Conservation (phyloP, 2,329 filamentous ascomycete species). For the Neophaeococcomyces mojaviensis region DNA sequence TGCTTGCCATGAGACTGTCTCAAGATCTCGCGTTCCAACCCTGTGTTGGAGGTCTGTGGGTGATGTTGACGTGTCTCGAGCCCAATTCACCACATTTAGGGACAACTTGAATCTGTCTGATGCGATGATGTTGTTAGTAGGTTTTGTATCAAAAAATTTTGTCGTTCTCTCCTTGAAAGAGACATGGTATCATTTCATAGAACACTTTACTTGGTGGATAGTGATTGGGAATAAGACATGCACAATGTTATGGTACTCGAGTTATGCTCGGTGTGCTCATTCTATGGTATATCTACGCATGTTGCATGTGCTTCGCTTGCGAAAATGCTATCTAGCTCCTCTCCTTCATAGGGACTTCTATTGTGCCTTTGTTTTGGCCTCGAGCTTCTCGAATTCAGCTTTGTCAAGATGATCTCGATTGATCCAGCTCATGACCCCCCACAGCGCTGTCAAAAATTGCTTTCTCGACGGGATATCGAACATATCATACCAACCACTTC, state of each 20-base stretch:
- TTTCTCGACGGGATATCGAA: constrained; percentile 47
- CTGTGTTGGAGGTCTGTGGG: constrained; percentile 22
- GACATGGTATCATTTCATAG: too few relatives aligned
- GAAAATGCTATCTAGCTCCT: neutral
- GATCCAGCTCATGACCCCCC: constrained; percentile 51
- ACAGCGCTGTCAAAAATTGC: constrained; percentile 50
- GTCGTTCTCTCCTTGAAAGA: too few relatives aligned
- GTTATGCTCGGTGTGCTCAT: too few relatives aligned
- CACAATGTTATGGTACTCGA: too few relatives aligned
- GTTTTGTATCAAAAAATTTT: neutral
- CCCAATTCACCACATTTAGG: constrained; percentile 23
- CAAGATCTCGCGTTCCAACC: constrained; percentile 21
- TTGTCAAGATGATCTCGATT: constrained; percentile 28
- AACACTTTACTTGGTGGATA: too few relatives aligned
- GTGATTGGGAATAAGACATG: neutral
- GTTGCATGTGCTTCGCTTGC: neutral
- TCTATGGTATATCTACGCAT: neutral
- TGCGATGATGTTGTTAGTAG: constrained; percentile 19
- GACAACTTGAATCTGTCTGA: constrained; percentile 23
- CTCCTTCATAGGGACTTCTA: neutral
- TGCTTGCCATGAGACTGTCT: constrained; percentile 18
- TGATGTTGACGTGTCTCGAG: constrained; percentile 25
- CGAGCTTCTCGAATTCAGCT: constrained; percentile 18
- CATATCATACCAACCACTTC: constrained; percentile 54
- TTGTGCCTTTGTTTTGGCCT: constrained; percentile 2